Percentiles rank a stretch among this genome's conserved stretches.
Conservation (phyloP, 139 green algal species). For the Dunaliella primolecta region DNA sequence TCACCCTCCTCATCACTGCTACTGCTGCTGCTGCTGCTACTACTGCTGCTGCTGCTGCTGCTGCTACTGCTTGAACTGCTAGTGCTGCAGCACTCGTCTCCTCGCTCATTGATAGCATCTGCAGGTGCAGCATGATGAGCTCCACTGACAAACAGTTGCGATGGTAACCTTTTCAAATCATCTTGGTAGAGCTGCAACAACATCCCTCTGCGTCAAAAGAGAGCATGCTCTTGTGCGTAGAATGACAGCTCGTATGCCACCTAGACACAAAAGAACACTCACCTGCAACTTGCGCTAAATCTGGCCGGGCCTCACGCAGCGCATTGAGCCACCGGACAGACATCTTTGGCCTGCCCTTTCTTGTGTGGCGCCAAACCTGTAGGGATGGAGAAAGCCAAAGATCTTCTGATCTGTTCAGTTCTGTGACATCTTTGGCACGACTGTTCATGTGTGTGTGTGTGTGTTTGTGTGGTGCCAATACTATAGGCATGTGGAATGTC, state of each 20-base stretch:
- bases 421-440: too few species aligned
- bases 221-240: background rate
- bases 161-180: background rate
- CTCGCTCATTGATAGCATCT: conserved; percentile 26
- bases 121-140: conserved; percentile 18
- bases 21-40: conserved; percentile 26
- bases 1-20: conserved; percentile 6
- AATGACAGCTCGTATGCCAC: background rate
- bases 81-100: conserved; percentile 15
- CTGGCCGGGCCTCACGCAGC: conserved; percentile 51
- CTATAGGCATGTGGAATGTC: too few species aligned
- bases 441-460: too few species aligned
- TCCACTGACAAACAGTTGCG: background rate
- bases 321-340: conserved; percentile 55
- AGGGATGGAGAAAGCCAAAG: background rate
- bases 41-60: conserved; percentile 27
- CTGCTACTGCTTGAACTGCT: conserved; percentile 25
- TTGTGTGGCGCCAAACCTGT: conserved; percentile 62
- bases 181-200: background rate
- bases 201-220: too few species aligned
- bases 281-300: conserved; percentile 46
- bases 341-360: conserved; percentile 76
- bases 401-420: too few species aligned
- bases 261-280: background rate
- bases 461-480: too few species aligned